phyloP scores from a whole-genome alignment of 768 basidiomycete species.

The Hygrocybe coccinea region DNA sequence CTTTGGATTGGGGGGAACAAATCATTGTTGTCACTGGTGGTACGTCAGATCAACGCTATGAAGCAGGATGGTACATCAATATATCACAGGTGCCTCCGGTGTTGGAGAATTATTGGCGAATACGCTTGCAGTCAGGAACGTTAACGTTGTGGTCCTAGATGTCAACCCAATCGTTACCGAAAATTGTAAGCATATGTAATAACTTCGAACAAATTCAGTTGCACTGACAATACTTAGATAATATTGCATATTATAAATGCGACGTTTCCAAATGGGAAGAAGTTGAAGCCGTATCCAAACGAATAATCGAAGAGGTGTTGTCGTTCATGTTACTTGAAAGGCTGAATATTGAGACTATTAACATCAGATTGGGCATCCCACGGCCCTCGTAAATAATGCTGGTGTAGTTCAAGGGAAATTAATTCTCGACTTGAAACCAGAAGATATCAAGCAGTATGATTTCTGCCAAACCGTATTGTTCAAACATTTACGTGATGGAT shows the following conservation, averaged over 20 bases:
- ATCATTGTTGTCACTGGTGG: conserved; percentile 91
- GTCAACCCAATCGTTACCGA: conserved; percentile 71
- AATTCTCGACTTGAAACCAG: conserved; percentile 69
- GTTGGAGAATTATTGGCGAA: conserved; percentile 85
- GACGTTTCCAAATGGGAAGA: conserved; percentile 88
- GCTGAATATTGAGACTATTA: not conserved
- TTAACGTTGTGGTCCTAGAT: conserved; percentile 82
- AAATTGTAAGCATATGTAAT: conserved; percentile 52
- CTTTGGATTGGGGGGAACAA: conserved; percentile 82
- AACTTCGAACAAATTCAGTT: not conserved
- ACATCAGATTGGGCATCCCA: conserved; percentile 75
- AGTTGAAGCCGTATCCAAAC: conserved; percentile 69
- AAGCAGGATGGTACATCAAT: not conserved
- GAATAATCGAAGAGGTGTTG: conserved; percentile 70
- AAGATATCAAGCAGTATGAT: conserved; percentile 74
- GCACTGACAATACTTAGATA: conserved; percentile 44
- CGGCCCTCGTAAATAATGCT: conserved; percentile 91
- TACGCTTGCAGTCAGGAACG: conserved; percentile 77
- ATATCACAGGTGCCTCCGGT: conserved; percentile 69
- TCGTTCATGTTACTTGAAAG: not conserved
- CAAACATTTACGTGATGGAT: not conserved
- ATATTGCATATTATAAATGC: conserved; percentile 82
- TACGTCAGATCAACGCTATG: conserved; percentile 26
- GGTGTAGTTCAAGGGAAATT: conserved; percentile 89
- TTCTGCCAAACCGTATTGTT: not conserved